phyloP scores from a whole-genome alignment of 2,329 filamentous ascomycete species.

The Botrytis paeoniae region DNA sequence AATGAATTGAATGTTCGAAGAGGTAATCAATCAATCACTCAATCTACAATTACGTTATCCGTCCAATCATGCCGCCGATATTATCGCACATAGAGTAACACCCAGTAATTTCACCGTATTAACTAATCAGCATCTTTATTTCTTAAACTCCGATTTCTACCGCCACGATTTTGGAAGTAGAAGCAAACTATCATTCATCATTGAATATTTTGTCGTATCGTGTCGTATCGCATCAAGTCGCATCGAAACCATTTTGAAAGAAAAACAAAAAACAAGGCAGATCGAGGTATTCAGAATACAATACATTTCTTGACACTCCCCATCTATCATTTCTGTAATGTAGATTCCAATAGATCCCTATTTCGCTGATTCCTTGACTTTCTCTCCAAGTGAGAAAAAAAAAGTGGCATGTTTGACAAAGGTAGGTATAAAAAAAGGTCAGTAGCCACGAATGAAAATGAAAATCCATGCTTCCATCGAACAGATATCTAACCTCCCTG shows the following conservation, averaged over 20 bases:
- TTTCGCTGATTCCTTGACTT: neutral
- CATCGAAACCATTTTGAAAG: neutral
- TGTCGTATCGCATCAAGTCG: neutral
- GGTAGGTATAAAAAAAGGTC: neutral
- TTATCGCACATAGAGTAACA: neutral
- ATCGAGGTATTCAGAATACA: neutral
- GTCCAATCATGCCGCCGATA: neutral
- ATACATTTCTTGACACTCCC: neutral
- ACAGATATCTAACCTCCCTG: too few relatives aligned
- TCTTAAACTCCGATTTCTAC: neutral
- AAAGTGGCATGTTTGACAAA: neutral
- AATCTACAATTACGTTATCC: too few relatives aligned
- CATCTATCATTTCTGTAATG: neutral
- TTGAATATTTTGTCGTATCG: neutral
- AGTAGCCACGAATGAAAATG: neutral
- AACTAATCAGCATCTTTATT: neutral
- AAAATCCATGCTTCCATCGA: neutral
- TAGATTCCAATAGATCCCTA: neutral
- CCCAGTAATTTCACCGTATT: neutral
- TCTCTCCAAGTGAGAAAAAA: neutral
- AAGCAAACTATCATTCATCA: neutral
- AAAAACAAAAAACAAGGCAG: neutral
- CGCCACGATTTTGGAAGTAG: neutral
- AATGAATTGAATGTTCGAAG: neutral
- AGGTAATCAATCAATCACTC: neutral